Conservation (phyloP, 345 rosid genomes). For the Citrus sp. region DNA sequence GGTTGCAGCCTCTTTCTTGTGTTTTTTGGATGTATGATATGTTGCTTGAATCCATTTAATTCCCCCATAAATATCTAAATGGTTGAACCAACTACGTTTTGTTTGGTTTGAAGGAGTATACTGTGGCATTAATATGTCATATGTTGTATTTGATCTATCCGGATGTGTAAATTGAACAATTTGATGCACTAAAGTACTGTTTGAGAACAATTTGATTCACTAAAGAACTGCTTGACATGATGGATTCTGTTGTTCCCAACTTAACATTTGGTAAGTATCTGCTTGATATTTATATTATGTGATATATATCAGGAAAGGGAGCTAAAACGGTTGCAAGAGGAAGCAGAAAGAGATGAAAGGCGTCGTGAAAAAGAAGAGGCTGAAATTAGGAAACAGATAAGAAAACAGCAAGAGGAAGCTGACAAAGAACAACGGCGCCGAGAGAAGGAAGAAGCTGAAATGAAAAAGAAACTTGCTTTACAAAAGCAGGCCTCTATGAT, state of each 20-base stretch:
- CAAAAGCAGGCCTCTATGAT: slow-evolving; percentile 89
- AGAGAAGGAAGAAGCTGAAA: slow-evolving; percentile 73
- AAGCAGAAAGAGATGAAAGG: slow-evolving; percentile 49
- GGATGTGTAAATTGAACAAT: background rate
- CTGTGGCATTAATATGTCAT: background rate
- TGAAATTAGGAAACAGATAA: slow-evolving; percentile 55
- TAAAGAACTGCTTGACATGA: background rate
- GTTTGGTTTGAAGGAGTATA: background rate
- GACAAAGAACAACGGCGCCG: slow-evolving; percentile 65
- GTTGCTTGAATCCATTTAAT: background rate
- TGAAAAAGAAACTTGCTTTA: slow-evolving; percentile 52
- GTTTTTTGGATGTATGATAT: background rate
- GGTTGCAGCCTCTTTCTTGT: background rate
- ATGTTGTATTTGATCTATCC: background rate
- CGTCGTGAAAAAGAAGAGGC: slow-evolving; percentile 59
- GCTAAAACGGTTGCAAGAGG: slow-evolving; percentile 57
- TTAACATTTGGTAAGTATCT: background rate
- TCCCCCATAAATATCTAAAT: background rate
- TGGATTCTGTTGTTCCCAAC: background rate
- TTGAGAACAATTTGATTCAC: background rate
- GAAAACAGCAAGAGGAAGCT: slow-evolving; percentile 78
- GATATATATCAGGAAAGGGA: slow-evolving; percentile 60
- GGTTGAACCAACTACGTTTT: background rate
- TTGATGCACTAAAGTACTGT: too few relatives aligned
- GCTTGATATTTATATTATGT: background rate